Base-by-base conservation (phyloP, 2,329 filamentous ascomycete species). In the Magnaporthiopsis rhizophila region DNA sequence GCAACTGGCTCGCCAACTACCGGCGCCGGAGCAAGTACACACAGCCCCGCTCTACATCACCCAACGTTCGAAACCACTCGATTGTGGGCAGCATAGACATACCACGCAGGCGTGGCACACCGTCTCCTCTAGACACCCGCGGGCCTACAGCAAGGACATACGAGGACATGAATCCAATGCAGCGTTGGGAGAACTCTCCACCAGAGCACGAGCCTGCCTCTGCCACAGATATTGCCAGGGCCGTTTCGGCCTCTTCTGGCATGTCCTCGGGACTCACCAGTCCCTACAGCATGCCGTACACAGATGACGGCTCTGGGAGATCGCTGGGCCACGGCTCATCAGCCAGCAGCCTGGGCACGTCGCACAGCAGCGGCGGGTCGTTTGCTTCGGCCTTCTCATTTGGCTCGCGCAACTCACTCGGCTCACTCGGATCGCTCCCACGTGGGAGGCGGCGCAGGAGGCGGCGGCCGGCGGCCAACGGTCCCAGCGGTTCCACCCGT, bases 1-100 rank as follows among this genome's bases (percentile, higher is more conserved):
- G 88, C 13, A 96, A 96, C 73, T 97, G 92, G 92, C 85, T 97
- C 60, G 92, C 92, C 65, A 97, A 97, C 75, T 92, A 92, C 65
- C 87, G 92, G 58, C 86, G 92, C 65, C 84, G 92, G 67, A 88
- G 90, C 70, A 97, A 96, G 78, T 86, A 89, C 64, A 85, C 87
- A 61, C 80, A 85, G 2, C 86, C 86, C 60, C 83, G 88, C 67
- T 86, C 85, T 36, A 86, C 83, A 24, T 93, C 91, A 5, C 90
- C 91, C 0, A 85, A 88, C 69, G 78, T 88, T 59, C 83, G 86
- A 32, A 83, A 81, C 67, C 81, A 77, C 67, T 83, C 84, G 64
- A 83, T 83, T 26, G 21, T 53, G 24, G 80, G 81, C 64, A 85
- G 88, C 6, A 88, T 96, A 67, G 87, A 93, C 67, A 93, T 96